Conservation (phyloP, 2,329 filamentous ascomycete genomes). For the Rhynchosporium agropyri region DNA sequence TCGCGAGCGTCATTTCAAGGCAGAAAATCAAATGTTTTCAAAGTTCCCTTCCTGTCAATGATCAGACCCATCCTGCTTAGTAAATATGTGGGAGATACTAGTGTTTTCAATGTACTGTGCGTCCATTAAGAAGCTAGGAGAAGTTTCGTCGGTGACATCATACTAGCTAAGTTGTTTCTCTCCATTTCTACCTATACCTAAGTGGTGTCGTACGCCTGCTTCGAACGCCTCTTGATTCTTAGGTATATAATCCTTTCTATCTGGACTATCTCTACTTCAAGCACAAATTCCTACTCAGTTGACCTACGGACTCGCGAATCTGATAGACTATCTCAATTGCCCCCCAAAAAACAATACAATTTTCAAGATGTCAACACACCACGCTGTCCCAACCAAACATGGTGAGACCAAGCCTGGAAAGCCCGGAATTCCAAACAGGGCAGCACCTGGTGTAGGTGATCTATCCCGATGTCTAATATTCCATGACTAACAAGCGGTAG, state of each 20-base stretch:
- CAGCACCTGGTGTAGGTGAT: slow-evolving; percentile 31
- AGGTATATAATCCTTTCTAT: background rate
- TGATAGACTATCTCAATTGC: background rate
- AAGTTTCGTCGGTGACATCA: slow-evolving; percentile 23
- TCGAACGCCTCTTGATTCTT: background rate
- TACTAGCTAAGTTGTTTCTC: background rate
- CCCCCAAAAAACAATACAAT: background rate
- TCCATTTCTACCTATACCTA: background rate
- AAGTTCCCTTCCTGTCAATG: background rate
- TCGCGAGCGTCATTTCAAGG: background rate
- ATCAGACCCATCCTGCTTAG: background rate
- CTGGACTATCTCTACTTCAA: background rate
- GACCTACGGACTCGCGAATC: background rate
- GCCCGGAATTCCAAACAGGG: slow-evolving; percentile 33
- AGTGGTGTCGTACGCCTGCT: background rate
- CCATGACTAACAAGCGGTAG: slow-evolving; percentile 25
- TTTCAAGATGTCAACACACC: slow-evolving; percentile 32
- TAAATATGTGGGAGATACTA: background rate
- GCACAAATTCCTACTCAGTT: background rate
- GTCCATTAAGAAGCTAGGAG: background rate
- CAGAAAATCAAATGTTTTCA: background rate
- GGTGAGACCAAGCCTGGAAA: slow-evolving; percentile 24
- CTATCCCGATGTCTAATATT: background rate
- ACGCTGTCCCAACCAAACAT: slow-evolving; percentile 28
- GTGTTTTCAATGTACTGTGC: background rate